Evolutionary conservation across 2,329 filamentous ascomycete species (phyloP).

Genomic region (Cercospora sp.): DNA sequence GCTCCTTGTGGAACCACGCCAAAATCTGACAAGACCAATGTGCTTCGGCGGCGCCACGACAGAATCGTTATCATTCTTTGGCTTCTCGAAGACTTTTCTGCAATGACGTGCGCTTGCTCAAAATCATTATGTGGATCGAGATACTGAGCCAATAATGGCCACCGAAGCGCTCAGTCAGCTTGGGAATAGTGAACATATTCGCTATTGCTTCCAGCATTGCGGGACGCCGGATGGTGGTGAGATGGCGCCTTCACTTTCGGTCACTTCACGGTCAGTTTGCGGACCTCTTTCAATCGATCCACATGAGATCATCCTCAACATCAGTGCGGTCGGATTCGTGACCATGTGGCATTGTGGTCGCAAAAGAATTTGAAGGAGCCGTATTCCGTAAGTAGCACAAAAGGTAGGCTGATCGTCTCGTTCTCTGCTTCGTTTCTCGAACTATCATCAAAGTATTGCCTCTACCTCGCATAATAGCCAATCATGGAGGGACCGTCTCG

Average conservation of each 20-base stretch:
- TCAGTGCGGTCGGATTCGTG: constrained; percentile 9
- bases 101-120: not conserved
- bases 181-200: not conserved
- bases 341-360: constrained; percentile 19
- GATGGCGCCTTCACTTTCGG: constrained; percentile 26
- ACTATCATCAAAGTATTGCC: not conserved
- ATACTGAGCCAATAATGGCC: not conserved
- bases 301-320: constrained; percentile 29
- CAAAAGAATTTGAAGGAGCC: constrained; percentile 8
- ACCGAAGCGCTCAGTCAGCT: not conserved
- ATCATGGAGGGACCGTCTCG: constrained; percentile 26
- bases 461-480: not conserved
- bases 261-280: constrained; percentile 26
- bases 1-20: not conserved
- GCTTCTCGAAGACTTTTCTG: not conserved
- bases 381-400: constrained; percentile 21
- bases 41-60: not conserved
- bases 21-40: not conserved
- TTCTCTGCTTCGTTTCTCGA: constrained; percentile 3
- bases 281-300: constrained; percentile 20
- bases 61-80: not conserved
- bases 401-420: constrained; percentile 25
- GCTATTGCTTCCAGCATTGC: not conserved
- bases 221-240: constrained; percentile 20
- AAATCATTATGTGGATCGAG: not conserved